Conservation (phyloP, 2,329 filamentous ascomycete genomes). For the Exophiala calicioides region DNA sequence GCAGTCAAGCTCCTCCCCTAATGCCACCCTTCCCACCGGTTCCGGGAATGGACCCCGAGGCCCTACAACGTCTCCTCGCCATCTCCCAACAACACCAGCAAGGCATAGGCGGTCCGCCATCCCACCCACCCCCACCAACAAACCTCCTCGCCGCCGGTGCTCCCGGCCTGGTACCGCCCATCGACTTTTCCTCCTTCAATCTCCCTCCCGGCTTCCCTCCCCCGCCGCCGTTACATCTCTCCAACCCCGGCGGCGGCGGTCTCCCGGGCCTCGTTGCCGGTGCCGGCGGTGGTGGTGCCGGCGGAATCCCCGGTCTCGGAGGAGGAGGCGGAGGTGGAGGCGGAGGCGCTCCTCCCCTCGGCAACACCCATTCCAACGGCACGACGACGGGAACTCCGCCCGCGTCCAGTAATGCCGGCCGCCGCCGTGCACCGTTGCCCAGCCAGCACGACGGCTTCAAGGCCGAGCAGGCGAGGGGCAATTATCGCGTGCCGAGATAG, state of each 20-base stretch:
- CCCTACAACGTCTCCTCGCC: constrained; percentile 35
- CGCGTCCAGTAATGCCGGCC: constrained; percentile 33
- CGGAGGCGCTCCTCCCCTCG: constrained; percentile 35
- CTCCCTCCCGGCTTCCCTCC: constrained; percentile 55
- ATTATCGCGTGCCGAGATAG: constrained; percentile 49
- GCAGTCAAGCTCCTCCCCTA: background rate
- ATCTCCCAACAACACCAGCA: constrained; percentile 37
- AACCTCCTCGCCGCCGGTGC: constrained; percentile 38
- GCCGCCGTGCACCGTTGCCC: constrained; percentile 68
- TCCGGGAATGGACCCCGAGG: constrained; percentile 52
- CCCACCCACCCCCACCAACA: constrained; percentile 36
- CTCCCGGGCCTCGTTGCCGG: constrained; percentile 32
- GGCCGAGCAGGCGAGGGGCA: constrained; percentile 68
- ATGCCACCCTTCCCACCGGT: constrained; percentile 46
- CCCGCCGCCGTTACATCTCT: constrained; percentile 53
- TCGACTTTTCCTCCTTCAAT: constrained; percentile 37
- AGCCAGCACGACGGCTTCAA: constrained; percentile 81
- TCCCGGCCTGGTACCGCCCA: constrained; percentile 23
- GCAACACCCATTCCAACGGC: constrained; percentile 40
- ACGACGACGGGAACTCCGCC: too few species aligned
- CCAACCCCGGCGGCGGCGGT: constrained; percentile 33
- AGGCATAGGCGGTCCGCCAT: too few species aligned
- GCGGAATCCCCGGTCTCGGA: constrained; percentile 37
- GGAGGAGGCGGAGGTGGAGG: constrained; percentile 27
- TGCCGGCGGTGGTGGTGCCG: constrained; percentile 34